These are phyloP conservation scores for Pseudopyricularia cyperi DNA, from an alignment of 2,329 filamentous ascomycete genomes.

Conservation along the genomic window DNA sequence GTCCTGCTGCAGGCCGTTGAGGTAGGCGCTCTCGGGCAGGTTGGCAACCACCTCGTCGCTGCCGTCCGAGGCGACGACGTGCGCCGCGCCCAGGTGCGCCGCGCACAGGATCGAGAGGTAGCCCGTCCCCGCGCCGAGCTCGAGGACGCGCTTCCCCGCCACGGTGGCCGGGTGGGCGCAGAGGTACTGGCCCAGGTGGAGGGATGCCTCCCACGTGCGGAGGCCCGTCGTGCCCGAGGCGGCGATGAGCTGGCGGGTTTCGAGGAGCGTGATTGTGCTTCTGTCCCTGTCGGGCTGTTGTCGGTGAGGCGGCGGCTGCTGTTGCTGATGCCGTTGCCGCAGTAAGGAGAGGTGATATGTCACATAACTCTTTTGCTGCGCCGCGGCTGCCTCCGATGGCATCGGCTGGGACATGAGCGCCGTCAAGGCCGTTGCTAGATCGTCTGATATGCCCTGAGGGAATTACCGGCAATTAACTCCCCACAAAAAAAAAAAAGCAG, in stretches of 20 bases:
- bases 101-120: slow-evolving; percentile 62
- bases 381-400: slow-evolving; percentile 50
- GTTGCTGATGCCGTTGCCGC: background rate
- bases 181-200: slow-evolving; percentile 61
- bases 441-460: slow-evolving; percentile 66
- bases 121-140: slow-evolving; percentile 66
- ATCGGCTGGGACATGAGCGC: slow-evolving; percentile 49
- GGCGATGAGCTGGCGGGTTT: slow-evolving; percentile 56
- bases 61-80: slow-evolving; percentile 60
- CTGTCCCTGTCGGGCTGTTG: background rate
- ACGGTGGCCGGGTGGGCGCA: slow-evolving; percentile 30
- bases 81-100: slow-evolving; percentile 46
- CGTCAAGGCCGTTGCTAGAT: slow-evolving; percentile 59
- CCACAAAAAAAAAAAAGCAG: background rate
- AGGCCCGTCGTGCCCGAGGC: slow-evolving; percentile 62
- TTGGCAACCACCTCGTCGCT: slow-evolving; percentile 58
- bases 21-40: slow-evolving; percentile 52
- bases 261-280: slow-evolving; percentile 46
- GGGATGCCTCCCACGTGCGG: slow-evolving; percentile 69
- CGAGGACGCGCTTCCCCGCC: slow-evolving; percentile 45
- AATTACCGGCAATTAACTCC: background rate
- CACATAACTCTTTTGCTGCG: slow-evolving; percentile 61
- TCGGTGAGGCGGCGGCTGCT: background rate
- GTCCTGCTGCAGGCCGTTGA: slow-evolving; percentile 49
- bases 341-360: slow-evolving; percentile 47